phyloP scores from a whole-genome alignment of 805 yeast genomes.

The Yamadazyma nakazawae region DNA sequence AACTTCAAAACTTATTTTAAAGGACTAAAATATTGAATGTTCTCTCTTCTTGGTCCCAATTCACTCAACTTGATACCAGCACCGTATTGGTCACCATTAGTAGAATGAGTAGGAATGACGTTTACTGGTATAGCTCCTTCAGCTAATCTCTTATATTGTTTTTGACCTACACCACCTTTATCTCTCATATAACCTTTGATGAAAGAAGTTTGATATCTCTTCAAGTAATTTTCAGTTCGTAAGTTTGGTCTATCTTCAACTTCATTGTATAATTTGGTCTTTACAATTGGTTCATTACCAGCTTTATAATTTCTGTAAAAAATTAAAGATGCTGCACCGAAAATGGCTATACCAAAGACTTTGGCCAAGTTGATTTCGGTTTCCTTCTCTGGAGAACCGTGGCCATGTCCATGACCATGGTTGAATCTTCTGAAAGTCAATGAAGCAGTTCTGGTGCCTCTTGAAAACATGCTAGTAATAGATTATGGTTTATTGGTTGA shows the following conservation, averaged over 20 bases:
- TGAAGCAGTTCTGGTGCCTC: constrained; percentile 12
- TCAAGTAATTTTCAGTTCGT: constrained; percentile 36
- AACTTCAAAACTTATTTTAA: constrained; percentile 7
- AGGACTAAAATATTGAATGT: constrained; percentile 40
- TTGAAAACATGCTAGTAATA: constrained; percentile 14
- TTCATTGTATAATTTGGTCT: constrained; percentile 36
- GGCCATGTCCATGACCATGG: constrained; percentile 17
- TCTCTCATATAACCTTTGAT: constrained; percentile 40
- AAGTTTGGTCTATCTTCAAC: constrained; percentile 28
- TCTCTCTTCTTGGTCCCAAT: constrained; percentile 46
- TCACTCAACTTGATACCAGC: constrained; percentile 41
- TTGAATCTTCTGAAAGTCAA: constrained; percentile 19
- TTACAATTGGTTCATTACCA: constrained; percentile 34
- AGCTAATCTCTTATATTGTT: constrained; percentile 33
- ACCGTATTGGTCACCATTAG: constrained; percentile 39
- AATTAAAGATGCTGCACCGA: constrained; percentile 35
- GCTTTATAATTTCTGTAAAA: constrained; percentile 28
- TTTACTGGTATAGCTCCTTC: constrained; percentile 25
- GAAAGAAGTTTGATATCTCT: constrained; percentile 41
- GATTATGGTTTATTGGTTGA: constrained; percentile 12
- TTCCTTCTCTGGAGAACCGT: constrained; percentile 22
- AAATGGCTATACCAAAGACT: constrained; percentile 39
- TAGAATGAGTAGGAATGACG: constrained; percentile 41
- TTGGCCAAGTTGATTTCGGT: constrained; percentile 39
- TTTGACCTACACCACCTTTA: constrained; percentile 45